These are phyloP conservation scores for Hygrophorus pudorinus DNA, from an alignment of 768 basidiomycete species.

Conservation along the genomic window DNA sequence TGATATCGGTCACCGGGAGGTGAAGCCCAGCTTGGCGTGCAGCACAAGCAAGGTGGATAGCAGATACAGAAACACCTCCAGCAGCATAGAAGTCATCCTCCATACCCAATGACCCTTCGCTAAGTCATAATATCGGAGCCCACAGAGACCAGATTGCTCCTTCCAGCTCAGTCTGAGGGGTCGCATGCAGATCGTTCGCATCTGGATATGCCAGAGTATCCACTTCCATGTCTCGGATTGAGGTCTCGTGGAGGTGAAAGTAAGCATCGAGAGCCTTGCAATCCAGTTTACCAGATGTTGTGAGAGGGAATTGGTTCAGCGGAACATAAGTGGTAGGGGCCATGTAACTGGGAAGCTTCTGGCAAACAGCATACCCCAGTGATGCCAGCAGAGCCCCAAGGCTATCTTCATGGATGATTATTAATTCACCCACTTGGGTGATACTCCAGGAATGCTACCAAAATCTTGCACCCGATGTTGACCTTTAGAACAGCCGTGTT, in stretches of 20 bases:
- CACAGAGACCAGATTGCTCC: background rate
- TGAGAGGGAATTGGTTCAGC: conserved; percentile 1
- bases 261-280: background rate
- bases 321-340: background rate
- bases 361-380: background rate
- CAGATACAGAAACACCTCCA: conserved; percentile 1
- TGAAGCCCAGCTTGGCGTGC: background rate
- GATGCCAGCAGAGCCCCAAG: background rate
- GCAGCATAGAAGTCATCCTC: background rate
- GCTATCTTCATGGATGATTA: background rate
- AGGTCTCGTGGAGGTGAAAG: background rate
- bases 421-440: background rate
- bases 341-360: conserved; percentile 1
- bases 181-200: background rate
- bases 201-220: background rate
- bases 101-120: background rate
- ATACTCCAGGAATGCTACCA: conserved; percentile 1
- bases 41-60: background rate
- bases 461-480: background rate
- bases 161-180: background rate
- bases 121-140: background rate
- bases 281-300: background rate
- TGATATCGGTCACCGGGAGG: too few relatives aligned
- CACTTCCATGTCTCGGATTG: background rate
- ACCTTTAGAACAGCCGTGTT: conserved; percentile 1